A percentile compares a stretch with the other conserved stretches of the same genome.
Evolutionary conservation across 1,284 basidiomycete species (phyloP).

Genomic region (Trichosporon coremiiforme): DNA sequence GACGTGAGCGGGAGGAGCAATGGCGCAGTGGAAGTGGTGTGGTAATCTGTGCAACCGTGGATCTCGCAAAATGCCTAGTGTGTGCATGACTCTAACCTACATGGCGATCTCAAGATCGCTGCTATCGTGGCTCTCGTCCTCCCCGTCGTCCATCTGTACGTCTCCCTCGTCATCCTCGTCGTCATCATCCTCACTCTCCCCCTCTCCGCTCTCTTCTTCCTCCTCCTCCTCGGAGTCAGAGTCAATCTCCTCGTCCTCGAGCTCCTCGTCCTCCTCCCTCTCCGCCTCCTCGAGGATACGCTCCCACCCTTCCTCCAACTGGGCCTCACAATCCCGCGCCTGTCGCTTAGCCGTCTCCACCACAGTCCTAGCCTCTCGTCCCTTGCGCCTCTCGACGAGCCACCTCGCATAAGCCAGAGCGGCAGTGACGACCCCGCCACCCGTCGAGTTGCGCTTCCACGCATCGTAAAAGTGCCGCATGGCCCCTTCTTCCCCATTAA

Average conservation of each 20-base stretch:
- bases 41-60: too few species aligned
- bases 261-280: conserved; percentile 25
- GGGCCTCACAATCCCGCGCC: conserved; percentile 31
- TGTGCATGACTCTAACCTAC: conserved; percentile 17
- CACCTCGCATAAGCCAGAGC: conserved; percentile 36
- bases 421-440: conserved; percentile 34
- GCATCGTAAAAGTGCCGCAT: conserved; percentile 37
- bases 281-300: conserved; percentile 29
- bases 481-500: conserved; percentile 26
- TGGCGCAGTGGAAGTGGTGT: too few species aligned
- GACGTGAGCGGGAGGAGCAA: too few species aligned
- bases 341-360: conserved; percentile 40
- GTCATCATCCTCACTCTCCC: conserved; percentile 26
- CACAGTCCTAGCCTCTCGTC: conserved; percentile 35
- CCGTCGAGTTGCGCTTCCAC: conserved; percentile 35
- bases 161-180: conserved; percentile 36
- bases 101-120: conserved; percentile 30
- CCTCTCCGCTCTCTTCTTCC: conserved; percentile 34
- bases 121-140: conserved; percentile 22
- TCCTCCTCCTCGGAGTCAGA: conserved; percentile 27
- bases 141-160: conserved; percentile 54
- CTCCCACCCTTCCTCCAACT: conserved; percentile 37
- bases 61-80: too few species aligned
- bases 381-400: conserved; percentile 35
- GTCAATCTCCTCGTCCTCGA: conserved; percentile 29